phyloP scores from a whole-genome alignment of 805 yeast species.

The Ascoidea asiatica region DNA sequence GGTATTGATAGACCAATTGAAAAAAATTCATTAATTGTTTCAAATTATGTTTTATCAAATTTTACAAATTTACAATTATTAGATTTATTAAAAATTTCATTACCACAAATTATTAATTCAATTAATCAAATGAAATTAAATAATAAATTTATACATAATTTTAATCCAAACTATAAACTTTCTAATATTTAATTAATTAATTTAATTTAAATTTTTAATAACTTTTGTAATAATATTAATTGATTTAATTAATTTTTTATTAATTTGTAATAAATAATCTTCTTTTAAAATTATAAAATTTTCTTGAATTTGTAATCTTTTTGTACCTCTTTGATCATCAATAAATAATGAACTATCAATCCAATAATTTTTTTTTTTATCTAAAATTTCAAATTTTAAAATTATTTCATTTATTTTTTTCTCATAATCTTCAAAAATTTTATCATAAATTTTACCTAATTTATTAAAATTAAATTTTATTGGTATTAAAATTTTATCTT shows the following conservation, averaged over 20 bases:
- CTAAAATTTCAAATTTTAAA: background rate
- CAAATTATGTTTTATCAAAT: conserved; percentile 49
- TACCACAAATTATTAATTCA: background rate
- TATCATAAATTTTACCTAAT: background rate
- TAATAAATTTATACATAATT: too few relatives aligned
- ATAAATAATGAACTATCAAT: background rate
- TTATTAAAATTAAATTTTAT: too few relatives aligned
- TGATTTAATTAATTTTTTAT: background rate
- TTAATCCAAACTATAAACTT: background rate
- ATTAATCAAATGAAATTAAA: background rate
- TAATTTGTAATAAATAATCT: background rate
- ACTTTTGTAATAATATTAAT: background rate
- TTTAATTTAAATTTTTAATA: too few relatives aligned
- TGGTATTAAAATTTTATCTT: background rate
- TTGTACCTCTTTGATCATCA: background rate
- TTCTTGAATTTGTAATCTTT: background rate
- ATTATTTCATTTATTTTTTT: background rate
- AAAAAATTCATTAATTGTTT: conserved; percentile 30
- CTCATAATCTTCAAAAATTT: background rate
- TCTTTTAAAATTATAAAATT: background rate
- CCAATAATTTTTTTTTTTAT: background rate
- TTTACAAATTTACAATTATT: conserved; percentile 30
- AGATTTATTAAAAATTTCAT: background rate
- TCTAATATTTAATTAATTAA: too few relatives aligned
- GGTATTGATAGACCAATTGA: conserved; percentile 64